Percentiles rank a stretch among this genome's conserved stretches.
These are phyloP conservation scores for Przewalskia tangutica DNA, from an alignment of 257 asterid species.

Conservation along the genomic window DNA sequence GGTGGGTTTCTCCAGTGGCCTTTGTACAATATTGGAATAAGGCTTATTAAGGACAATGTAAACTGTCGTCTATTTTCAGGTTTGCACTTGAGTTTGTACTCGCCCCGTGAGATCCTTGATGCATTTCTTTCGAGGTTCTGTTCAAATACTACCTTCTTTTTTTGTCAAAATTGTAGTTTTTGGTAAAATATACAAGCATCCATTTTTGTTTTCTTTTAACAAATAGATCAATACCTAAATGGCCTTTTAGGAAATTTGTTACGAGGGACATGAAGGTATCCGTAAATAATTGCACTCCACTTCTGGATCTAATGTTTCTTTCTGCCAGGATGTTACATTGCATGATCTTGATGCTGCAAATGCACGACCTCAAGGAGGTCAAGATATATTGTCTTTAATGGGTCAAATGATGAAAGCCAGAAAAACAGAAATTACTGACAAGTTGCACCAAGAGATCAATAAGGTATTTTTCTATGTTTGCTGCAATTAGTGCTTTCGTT, in stretches of 20 bases:
- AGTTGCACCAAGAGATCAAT: conserved; percentile 81
- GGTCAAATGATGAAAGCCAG: conserved; percentile 92
- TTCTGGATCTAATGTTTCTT: background rate
- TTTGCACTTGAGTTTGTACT: no score
- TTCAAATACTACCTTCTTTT: background rate
- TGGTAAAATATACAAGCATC: background rate
- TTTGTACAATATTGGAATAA: no score
- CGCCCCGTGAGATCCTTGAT: no score
- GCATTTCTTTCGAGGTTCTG: no score
- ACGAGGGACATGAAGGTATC: background rate
- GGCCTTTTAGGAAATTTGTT: background rate
- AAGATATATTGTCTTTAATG: conserved; percentile 87
- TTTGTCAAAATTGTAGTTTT: background rate
- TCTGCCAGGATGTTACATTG: conserved; percentile 57
- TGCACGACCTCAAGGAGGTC: conserved; percentile 97
- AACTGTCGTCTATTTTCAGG: no score
- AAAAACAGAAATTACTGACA: conserved; percentile 88
- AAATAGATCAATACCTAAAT: background rate
- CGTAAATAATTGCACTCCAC: background rate
- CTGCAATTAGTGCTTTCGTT: background rate
- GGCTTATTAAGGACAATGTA: no score
- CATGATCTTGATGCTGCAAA: conserved; percentile 95
- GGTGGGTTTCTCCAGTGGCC: no score
- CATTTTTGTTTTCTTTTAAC: background rate
- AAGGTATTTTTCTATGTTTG: conserved; percentile 34